Evolutionary conservation across 148 eudicot species (phyloP), one percentile per base, ranked within the genome.

Genomic region (Heliosperma pusillum): DNA sequence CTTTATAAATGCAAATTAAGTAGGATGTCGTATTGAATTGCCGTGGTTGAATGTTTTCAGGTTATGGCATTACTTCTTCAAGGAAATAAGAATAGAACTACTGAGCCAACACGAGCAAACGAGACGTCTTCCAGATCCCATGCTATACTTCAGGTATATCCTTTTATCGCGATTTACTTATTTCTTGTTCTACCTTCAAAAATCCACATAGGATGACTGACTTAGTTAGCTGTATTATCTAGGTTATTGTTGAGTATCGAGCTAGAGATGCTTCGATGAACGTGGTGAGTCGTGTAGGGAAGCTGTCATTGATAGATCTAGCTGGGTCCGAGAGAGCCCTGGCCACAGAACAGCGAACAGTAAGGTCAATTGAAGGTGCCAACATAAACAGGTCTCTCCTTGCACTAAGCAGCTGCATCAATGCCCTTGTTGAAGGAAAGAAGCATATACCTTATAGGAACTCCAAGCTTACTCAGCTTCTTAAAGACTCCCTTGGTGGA

Each of bases 71-170:
- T 93, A 72, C 96, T 93, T 79, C 89, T 87, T 74, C 96, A 89
- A 85, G 96, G 96, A 71, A 93, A 93, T 64, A 86, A 82, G 76
- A 93, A 89, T 74, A 78, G 97, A 78, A 90, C 93, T 55, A 93
- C 97, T 72, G 97, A 93, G 80, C 97, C 97, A 77, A 93, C 97
- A 72, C 90, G 96, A 73, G 90, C 77, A 73, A 92, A 92, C 29
- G 97, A 92, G 79, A 92, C 97, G 30, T 90, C 97, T 55, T 93
- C 97, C 10, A 87, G 97, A 26, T 93, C 93, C 67, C 97, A 93
- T 70, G 97, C 97, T 58, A 90, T 93, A 81, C 87, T 93, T 27
- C 97, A 90, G 95, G 97, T 92, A 76, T n/a, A 16, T 63, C 45
- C 53, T 56, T 7, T 2, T 4, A 4, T 33, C 40, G 40, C 40